Evolutionary conservation across 2,329 filamentous ascomycete species (phyloP).

Genomic region (Chaetothyriales sp.): DNA sequence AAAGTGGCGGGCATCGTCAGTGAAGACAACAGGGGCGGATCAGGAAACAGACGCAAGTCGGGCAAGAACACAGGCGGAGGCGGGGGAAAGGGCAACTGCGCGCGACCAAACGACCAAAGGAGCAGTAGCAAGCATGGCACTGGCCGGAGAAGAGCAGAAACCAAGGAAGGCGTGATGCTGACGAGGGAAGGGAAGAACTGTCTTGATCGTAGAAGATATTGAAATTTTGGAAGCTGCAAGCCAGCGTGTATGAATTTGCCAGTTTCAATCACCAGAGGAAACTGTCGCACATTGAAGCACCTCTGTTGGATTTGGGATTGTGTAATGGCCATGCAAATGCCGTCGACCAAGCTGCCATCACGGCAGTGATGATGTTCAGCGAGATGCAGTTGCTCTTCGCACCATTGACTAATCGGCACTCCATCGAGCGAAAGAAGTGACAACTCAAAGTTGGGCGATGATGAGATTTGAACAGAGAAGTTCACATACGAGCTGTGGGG

Average conservation of each 20-base stretch:
- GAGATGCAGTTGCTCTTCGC: conserved; percentile 14
- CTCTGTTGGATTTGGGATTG: background rate
- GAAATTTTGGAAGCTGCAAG: background rate
- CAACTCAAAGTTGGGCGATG: conserved; percentile 17
- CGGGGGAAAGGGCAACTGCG: background rate
- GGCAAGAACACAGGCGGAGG: background rate
- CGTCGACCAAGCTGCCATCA: conserved; percentile 3
- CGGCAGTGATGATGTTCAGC: conserved; percentile 1
- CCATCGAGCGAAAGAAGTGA: conserved; percentile 16
- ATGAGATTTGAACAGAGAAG: background rate
- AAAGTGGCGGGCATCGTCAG: background rate
- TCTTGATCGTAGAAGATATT: background rate
- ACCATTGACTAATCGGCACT: conserved; percentile 18
- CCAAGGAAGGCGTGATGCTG: background rate
- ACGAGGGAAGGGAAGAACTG: background rate
- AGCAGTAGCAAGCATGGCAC: background rate
- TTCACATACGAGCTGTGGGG: background rate
- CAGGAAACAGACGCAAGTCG: background rate
- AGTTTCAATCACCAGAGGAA: background rate
- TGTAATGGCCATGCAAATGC: background rate
- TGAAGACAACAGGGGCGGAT: background rate
- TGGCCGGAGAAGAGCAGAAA: background rate
- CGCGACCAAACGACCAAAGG: background rate
- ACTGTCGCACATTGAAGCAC: background rate
- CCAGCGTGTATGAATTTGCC: background rate